phyloP scores from a whole-genome alignment of 331 rosid species.

The Malus hybrid region DNA sequence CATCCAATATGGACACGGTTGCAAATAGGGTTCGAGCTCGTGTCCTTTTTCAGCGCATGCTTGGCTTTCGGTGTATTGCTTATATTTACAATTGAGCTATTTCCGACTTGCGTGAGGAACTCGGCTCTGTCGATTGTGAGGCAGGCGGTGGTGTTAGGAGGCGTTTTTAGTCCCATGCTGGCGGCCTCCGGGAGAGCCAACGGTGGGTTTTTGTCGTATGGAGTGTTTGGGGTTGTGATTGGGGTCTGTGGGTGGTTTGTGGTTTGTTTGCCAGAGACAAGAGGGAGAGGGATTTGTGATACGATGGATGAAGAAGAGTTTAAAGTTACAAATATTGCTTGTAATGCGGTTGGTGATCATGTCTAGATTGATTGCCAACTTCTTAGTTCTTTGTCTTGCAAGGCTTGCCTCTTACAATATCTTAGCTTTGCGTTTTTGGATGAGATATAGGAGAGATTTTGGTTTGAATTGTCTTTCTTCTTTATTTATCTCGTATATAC shows the following conservation, averaged over 20 bases:
- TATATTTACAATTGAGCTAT: conserved; percentile 48
- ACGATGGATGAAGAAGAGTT: conserved; percentile 57
- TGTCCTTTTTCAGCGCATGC: conserved; percentile 53
- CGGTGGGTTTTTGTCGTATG: conserved; percentile 37
- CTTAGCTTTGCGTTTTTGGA: not conserved
- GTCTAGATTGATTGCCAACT: not conserved
- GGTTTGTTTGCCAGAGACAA: conserved; percentile 54
- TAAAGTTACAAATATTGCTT: not conserved
- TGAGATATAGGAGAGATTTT: not conserved
- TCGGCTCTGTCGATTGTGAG: conserved; percentile 59
- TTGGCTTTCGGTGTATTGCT: conserved; percentile 27
- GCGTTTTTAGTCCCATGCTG: conserved; percentile 43
- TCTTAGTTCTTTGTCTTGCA: not conserved
- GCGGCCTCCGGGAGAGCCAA: conserved; percentile 38
- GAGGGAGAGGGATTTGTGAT: conserved; percentile 45
- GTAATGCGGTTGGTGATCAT: not conserved
- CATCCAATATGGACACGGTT: not conserved
- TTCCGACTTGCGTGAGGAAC: conserved; percentile 68
- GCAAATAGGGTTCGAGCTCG: conserved; percentile 40
- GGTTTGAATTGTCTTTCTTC: not conserved
- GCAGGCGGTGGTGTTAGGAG: conserved; percentile 63
- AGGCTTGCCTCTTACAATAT: not conserved
- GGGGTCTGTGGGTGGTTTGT: conserved; percentile 40
- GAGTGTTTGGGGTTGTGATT: conserved; percentile 55
- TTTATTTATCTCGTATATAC: no score